A percentile compares a stretch with the other conserved stretches of the same genome.
These are phyloP conservation scores for Lecanicillium sp. DNA, from an alignment of 2,329 filamentous ascomycete species.

Conservation along the genomic window DNA sequence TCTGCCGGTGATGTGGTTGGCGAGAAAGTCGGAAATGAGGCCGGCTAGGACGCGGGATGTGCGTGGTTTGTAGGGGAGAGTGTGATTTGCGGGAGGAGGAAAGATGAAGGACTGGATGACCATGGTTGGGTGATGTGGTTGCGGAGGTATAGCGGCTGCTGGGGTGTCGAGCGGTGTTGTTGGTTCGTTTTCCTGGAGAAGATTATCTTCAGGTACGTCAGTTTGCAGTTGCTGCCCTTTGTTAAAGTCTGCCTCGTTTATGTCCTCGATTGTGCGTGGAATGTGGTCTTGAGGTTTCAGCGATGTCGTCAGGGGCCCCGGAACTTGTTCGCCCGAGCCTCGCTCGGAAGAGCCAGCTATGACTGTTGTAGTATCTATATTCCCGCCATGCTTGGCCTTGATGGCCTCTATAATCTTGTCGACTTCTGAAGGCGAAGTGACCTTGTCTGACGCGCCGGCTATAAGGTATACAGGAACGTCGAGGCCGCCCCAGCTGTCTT, in stretches of 20 bases:
- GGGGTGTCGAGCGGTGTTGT: constrained; percentile 35
- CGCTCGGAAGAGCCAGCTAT: constrained; percentile 3
- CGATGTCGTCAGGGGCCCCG: constrained; percentile 36
- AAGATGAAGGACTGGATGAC: constrained; percentile 63
- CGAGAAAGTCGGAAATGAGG: constrained; percentile 74
- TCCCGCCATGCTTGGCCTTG: constrained; percentile 8
- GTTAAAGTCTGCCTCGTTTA: constrained; percentile 28
- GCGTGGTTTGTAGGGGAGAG: constrained; percentile 70
- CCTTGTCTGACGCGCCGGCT: constrained; percentile 65
- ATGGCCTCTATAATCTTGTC: constrained; percentile 52
- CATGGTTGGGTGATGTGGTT: constrained; percentile 38
- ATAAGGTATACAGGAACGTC: constrained; percentile 69
- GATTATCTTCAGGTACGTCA: background rate
- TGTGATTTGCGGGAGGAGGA: constrained; percentile 71
- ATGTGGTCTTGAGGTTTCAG: constrained; percentile 20
- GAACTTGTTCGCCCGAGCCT: constrained; percentile 24
- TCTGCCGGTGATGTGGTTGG: constrained; percentile 63
- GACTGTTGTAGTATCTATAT: constrained; percentile 7
- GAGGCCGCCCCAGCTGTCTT: constrained; percentile 64
- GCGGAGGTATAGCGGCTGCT: constrained; percentile 33
- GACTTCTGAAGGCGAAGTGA: constrained; percentile 66
- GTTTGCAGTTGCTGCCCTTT: constrained; percentile 15
- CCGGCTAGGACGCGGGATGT: constrained; percentile 71
- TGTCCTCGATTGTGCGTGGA: constrained; percentile 28
- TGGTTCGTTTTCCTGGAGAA: constrained; percentile 33